Conservation (phyloP, 179 eudicot species). For the Beta macrorhiza region DNA sequence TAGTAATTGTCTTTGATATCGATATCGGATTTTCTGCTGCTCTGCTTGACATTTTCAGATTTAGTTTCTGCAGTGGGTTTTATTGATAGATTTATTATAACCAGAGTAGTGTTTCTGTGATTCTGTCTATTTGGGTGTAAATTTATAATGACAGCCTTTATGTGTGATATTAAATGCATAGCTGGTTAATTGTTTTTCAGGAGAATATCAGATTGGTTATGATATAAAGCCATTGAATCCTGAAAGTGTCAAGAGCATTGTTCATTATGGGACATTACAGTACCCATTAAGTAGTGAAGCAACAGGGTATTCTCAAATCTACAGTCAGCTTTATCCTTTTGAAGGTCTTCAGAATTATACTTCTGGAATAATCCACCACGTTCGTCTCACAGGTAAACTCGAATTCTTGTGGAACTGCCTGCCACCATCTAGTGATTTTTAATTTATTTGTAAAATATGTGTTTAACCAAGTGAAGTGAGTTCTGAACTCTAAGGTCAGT, state of each 20-base stretch:
- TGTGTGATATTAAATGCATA: background rate
- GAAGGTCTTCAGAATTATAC: conserved; percentile 95
- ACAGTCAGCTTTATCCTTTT: conserved; percentile 85
- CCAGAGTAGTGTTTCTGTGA: background rate
- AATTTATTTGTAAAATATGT: background rate
- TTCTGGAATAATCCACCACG: conserved; percentile 96
- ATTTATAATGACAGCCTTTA: background rate
- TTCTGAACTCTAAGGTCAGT: background rate
- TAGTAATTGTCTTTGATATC: background rate
- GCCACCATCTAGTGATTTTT: no score
- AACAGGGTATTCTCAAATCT: conserved; percentile 67
- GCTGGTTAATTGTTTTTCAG: conserved; percentile 38
- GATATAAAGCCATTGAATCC: conserved; percentile 70
- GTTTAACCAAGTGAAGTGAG: background rate
- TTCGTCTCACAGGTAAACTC: conserved; percentile 68
- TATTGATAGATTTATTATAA: background rate
- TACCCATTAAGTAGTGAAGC: conserved; percentile 50
- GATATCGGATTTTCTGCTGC: background rate
- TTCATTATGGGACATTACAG: conserved; percentile 54
- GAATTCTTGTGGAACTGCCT: background rate
- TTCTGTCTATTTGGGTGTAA: background rate
- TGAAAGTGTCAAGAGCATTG: conserved; percentile 58
- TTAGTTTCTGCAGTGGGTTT: background rate
- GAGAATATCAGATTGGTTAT: conserved; percentile 79
- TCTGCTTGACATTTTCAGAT: background rate